Percentiles rank a stretch among this genome's conserved stretches.
These are phyloP conservation scores for Rubroboletus satanas DNA, from an alignment of 768 basidiomycete species.

Conservation along the genomic window DNA sequence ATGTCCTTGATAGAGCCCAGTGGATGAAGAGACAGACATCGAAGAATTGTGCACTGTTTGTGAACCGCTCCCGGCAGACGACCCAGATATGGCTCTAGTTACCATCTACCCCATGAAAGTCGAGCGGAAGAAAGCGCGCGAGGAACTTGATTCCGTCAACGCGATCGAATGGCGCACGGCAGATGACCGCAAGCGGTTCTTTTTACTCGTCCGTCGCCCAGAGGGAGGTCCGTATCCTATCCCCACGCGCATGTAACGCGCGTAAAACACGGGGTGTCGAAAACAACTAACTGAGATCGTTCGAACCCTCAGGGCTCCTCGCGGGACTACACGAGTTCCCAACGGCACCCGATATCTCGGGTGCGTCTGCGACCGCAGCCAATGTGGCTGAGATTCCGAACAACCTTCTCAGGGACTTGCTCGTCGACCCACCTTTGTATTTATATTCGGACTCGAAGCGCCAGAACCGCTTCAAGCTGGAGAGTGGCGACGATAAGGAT, in stretches of 20 bases:
- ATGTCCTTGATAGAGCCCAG: background rate
- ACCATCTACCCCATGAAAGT: slow-evolving; percentile 86
- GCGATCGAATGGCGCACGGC: slow-evolving; percentile 72
- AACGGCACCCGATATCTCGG: slow-evolving; percentile 51
- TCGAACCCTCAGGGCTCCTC: slow-evolving; percentile 61
- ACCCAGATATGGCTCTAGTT: slow-evolving; percentile 36
- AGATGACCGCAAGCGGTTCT: slow-evolving; percentile 45
- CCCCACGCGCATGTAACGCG: background rate
- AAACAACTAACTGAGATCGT: slow-evolving; percentile 4
- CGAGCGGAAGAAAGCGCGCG: slow-evolving; percentile 75
- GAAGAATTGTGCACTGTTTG: slow-evolving; percentile 76
- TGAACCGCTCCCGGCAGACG: slow-evolving; percentile 44
- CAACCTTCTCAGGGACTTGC: slow-evolving; percentile 37
- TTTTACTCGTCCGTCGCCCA: slow-evolving; percentile 78
- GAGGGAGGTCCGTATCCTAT: slow-evolving; percentile 58
- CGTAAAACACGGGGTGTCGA: background rate
- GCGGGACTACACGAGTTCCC: slow-evolving; percentile 91
- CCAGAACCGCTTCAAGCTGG: background rate
- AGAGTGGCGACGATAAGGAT: background rate
- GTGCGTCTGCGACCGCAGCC: slow-evolving; percentile 34
- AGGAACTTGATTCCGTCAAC: slow-evolving; percentile 81
- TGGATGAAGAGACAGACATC: slow-evolving; percentile 47
- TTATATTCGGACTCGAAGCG: slow-evolving; percentile 1
- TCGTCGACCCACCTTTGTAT: slow-evolving; percentile 31
- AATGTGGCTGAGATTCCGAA: slow-evolving; percentile 33